Evolutionary conservation across 2,329 filamentous ascomycete species (phyloP).

Genomic region (Epichloe aotearoae): DNA sequence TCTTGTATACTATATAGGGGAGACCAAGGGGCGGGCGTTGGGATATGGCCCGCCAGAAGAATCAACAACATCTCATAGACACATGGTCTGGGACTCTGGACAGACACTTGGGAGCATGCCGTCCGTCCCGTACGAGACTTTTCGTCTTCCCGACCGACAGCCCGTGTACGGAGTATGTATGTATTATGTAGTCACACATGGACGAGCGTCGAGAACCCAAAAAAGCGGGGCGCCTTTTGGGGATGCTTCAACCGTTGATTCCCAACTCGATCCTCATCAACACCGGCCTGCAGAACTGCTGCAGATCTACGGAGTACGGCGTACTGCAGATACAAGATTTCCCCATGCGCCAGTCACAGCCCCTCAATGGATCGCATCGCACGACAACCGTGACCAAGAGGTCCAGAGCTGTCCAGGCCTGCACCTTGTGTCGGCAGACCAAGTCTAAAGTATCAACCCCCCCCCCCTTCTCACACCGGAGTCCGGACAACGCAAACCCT

Average conservation of each 20-base stretch:
- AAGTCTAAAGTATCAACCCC: slow-evolving; percentile 11
- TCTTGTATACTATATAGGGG: neutral
- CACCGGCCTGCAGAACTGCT: too few relatives aligned
- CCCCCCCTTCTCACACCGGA: neutral
- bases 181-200: too few relatives aligned
- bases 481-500: neutral
- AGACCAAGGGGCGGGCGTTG: neutral
- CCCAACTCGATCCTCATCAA: too few relatives aligned
- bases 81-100: too few relatives aligned
- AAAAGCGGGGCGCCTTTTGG: neutral
- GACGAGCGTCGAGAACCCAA: neutral
- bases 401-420: slow-evolving; percentile 11
- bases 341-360: neutral
- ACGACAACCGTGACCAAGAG: slow-evolving; percentile 11
- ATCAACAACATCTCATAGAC: too few relatives aligned
- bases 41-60: neutral
- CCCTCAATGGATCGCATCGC: slow-evolving; percentile 6
- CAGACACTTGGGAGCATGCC: too few relatives aligned
- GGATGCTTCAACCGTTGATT: neutral
- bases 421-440: slow-evolving; percentile 11
- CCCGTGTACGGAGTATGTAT: too few relatives aligned
- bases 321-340: neutral
- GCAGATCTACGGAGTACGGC: too few relatives aligned
- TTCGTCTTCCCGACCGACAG: too few relatives aligned
- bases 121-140: too few relatives aligned